phyloP scores from a whole-genome alignment of 257 asterid species.

The Knoxia roxburghii region DNA sequence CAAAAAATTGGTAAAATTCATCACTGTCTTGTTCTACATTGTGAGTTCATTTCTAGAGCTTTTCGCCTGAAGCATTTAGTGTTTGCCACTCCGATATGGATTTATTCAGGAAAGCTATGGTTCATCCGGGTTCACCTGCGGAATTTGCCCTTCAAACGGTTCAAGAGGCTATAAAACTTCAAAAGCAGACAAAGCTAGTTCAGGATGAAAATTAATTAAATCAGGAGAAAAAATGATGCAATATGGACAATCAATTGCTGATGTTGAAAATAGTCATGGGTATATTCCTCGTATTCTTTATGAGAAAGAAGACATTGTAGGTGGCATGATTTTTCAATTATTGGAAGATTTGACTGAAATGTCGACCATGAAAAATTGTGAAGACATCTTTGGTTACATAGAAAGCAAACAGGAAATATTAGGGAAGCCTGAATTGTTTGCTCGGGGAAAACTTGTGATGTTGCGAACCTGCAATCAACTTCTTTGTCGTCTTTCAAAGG shows the following conservation, averaged over 20 bases:
- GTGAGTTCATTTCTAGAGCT: too few relatives aligned
- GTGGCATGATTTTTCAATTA: conserved; percentile 98
- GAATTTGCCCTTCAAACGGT: conserved; percentile 91
- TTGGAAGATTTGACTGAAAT: conserved; percentile 97
- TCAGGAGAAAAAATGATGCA: conserved; percentile 73
- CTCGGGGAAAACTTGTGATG: too few relatives aligned
- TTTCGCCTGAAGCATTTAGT: too few relatives aligned
- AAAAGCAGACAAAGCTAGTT: too few relatives aligned
- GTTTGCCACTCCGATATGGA: too few relatives aligned
- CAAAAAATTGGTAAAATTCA: too few relatives aligned
- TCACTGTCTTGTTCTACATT: too few relatives aligned
- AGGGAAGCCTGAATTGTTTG: too few relatives aligned
- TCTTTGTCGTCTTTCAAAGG: too few relatives aligned
- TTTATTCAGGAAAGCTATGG: conserved; percentile 77
- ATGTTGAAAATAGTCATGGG: conserved; percentile 57
- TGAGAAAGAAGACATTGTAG: conserved; percentile 94
- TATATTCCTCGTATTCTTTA: conserved; percentile 95
- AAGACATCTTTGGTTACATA: too few relatives aligned
- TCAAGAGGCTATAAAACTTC: conserved; percentile 88
- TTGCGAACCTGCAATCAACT: too few relatives aligned
- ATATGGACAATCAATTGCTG: conserved; percentile 67
- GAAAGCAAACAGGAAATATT: too few relatives aligned
- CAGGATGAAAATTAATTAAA: conserved; percentile 35
- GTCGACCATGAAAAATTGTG: conserved; percentile 98
- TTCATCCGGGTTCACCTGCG: conserved; percentile 58